Percentiles rank a stretch among this genome's conserved stretches.
These are phyloP conservation scores for Psilocybe mexicana DNA, from an alignment of 1,284 basidiomycete species.

Conservation along the genomic window DNA sequence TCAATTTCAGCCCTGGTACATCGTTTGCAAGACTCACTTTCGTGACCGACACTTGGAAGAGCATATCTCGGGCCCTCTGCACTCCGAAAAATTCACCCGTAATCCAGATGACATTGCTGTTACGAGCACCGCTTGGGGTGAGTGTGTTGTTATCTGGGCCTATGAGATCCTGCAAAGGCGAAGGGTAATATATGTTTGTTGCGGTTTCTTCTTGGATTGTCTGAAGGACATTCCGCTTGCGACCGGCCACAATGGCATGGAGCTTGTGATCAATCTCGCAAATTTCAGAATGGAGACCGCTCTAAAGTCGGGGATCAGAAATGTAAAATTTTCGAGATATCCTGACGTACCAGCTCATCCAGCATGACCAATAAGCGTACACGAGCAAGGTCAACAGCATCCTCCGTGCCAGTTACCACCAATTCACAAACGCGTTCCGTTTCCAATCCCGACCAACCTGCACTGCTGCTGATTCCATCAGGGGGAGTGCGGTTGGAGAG, in stretches of 20 bases:
- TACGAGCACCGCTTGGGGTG: conserved; percentile 41
- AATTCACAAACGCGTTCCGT: conserved; percentile 93
- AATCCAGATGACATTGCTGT: conserved; percentile 89
- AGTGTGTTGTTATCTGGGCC: conserved; percentile 55
- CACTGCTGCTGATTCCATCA: conserved; percentile 72
- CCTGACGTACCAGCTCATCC: conserved; percentile 81
- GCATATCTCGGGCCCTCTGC: conserved; percentile 93
- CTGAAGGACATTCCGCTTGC: conserved; percentile 88
- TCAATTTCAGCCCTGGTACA: conserved; percentile 8
- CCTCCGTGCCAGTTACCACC: conserved; percentile 84
- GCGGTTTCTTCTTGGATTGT: conserved; percentile 96
- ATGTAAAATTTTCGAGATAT: conserved; percentile 1
- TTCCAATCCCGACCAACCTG: conserved; percentile 87
- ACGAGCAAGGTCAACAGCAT: conserved; percentile 90
- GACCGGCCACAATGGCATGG: conserved; percentile 89
- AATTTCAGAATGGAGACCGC: conserved; percentile 85
- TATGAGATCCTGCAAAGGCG: conserved; percentile 85
- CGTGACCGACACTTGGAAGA: conserved; percentile 82
- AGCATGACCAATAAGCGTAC: conserved; percentile 91
- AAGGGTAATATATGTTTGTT: conserved; percentile 95
- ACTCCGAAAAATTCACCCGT: conserved; percentile 98
- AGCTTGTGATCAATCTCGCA: conserved; percentile 96
- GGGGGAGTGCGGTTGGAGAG: conserved; percentile 73
- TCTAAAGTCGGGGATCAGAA: conserved; percentile 45
- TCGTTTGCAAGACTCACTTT: conserved; percentile 58